Evolutionary conservation across 345 rosid genomes (phyloP).

Genomic region (Citrus unshiu): DNA sequence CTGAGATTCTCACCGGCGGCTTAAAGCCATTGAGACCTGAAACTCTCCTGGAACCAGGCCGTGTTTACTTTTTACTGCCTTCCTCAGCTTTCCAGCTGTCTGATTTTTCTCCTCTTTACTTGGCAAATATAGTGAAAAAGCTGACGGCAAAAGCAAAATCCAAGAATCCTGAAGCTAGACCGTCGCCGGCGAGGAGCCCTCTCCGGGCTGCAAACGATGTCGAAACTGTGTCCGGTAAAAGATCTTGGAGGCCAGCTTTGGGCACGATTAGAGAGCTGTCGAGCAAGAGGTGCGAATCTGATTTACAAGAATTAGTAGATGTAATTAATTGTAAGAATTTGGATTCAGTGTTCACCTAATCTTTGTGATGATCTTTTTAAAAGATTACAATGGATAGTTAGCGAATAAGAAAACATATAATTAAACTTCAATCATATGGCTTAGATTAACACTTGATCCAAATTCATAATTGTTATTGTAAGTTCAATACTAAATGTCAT

Average conservation of each 20-base stretch:
- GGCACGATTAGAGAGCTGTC: conserved; percentile 47
- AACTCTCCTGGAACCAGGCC: conserved; percentile 31
- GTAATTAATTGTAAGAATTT: neutral
- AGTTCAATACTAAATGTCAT: too few relatives aligned
- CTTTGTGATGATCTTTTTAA: too few relatives aligned
- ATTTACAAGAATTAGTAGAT: conserved; percentile 15
- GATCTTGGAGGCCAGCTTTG: conserved; percentile 41
- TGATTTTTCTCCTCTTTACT: conserved; percentile 35
- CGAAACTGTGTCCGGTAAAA: neutral
- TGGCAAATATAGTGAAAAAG: conserved; percentile 31
- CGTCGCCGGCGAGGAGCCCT: neutral
- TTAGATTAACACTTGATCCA: too few relatives aligned
- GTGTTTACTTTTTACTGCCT: conserved; percentile 44
- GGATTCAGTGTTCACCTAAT: too few relatives aligned
- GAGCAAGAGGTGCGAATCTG: conserved; percentile 41
- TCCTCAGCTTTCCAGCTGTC: conserved; percentile 25
- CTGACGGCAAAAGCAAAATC: conserved; percentile 39
- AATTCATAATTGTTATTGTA: too few relatives aligned
- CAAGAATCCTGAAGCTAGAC: neutral
- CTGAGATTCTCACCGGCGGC: conserved; percentile 29
- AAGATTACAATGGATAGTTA: too few relatives aligned
- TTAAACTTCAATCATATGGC: too few relatives aligned
- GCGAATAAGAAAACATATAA: too few relatives aligned
- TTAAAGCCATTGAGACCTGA: conserved; percentile 29
- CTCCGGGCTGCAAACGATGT: neutral